Percentiles rank a stretch among this genome's conserved stretches.
phyloP scores from a whole-genome alignment of 106 monocot species.

The Dendrobium nobile region DNA sequence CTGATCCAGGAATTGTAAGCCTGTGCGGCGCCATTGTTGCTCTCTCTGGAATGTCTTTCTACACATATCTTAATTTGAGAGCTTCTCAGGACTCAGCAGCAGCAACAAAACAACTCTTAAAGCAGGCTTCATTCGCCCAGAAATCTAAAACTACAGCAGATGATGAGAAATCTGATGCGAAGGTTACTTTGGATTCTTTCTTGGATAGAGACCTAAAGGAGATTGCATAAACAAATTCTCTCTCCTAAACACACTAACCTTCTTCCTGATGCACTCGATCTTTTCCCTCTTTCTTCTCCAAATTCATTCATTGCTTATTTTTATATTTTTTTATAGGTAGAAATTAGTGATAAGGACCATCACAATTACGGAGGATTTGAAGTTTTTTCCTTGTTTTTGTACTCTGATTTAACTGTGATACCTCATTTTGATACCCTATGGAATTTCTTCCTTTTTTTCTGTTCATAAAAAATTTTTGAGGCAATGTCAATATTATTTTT shows the following conservation, averaged over 20 bases:
- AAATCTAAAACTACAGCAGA: constrained; percentile 16
- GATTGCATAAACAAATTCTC: neutral
- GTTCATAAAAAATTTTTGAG: too few species aligned
- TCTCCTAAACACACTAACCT: too few species aligned
- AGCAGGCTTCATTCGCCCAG: constrained; percentile 15
- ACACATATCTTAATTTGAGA: constrained; percentile 69
- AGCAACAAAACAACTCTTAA: constrained; percentile 23
- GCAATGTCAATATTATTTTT: too few species aligned
- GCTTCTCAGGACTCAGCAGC: constrained; percentile 24
- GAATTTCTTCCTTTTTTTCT: too few species aligned
- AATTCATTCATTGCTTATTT: neutral
- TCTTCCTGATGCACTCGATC: too few species aligned
- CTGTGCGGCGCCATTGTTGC: constrained; percentile 68
- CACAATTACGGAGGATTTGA: too few species aligned
- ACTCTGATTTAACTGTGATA: too few species aligned
- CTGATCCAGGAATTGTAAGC: constrained; percentile 68
- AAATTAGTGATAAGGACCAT: neutral
- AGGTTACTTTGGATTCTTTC: neutral
- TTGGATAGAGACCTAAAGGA: neutral
- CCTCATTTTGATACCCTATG: too few species aligned
- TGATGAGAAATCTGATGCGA: neutral
- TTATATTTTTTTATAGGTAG: neutral
- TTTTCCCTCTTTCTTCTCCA: neutral
- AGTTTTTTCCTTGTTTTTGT: too few species aligned
- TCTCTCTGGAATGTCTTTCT: constrained; percentile 73